A percentile compares a stretch with the other conserved stretches of the same genome.
Evolutionary conservation across 2,329 filamentous ascomycete species (phyloP).

Genomic region (Colletotrichum sp.): DNA sequence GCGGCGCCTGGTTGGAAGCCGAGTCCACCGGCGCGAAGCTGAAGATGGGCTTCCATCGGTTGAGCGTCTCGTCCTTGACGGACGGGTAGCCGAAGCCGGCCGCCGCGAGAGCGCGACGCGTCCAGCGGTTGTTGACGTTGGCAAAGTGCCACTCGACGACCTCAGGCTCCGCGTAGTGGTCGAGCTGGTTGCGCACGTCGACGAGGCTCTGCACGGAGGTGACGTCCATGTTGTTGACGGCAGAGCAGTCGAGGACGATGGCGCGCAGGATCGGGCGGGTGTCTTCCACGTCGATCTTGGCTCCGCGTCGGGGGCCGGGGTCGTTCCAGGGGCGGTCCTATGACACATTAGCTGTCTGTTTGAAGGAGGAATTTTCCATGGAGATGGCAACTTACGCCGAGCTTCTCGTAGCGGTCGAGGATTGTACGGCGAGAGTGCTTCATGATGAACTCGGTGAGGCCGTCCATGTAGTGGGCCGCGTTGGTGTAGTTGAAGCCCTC

Average conservation of each 20-base stretch:
- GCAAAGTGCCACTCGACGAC: constrained; percentile 60
- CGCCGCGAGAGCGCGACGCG: constrained; percentile 58
- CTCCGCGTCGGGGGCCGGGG: constrained; percentile 43
- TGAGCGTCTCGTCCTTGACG: constrained; percentile 29
- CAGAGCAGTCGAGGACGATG: constrained; percentile 62
- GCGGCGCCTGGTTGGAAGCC: constrained; percentile 13
- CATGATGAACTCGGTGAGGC: constrained; percentile 43
- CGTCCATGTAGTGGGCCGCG: constrained; percentile 51
- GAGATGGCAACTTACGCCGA: constrained; percentile 43
- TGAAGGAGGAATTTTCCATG: rapidly evolving
- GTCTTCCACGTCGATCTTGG: constrained; percentile 33
- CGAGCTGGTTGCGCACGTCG: constrained; percentile 59
- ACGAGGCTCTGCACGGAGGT: constrained; percentile 63
- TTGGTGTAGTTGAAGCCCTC: constrained; percentile 61
- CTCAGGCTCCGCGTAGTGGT: constrained; percentile 55
- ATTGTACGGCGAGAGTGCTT: constrained; percentile 45
- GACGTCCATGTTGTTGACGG: constrained; percentile 62
- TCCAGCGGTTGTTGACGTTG: constrained; percentile 60
- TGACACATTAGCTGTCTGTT: background rate
- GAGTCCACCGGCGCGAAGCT: constrained; percentile 32
- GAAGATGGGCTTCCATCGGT: constrained; percentile 37
- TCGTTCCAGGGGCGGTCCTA: constrained; percentile 63
- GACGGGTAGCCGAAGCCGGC: constrained; percentile 60
- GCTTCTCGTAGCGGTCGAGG: constrained; percentile 46
- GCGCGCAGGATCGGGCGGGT: constrained; percentile 54